Evolutionary conservation across 441 rosid species (phyloP).

Genomic region (Adansonia madagascariensis): DNA sequence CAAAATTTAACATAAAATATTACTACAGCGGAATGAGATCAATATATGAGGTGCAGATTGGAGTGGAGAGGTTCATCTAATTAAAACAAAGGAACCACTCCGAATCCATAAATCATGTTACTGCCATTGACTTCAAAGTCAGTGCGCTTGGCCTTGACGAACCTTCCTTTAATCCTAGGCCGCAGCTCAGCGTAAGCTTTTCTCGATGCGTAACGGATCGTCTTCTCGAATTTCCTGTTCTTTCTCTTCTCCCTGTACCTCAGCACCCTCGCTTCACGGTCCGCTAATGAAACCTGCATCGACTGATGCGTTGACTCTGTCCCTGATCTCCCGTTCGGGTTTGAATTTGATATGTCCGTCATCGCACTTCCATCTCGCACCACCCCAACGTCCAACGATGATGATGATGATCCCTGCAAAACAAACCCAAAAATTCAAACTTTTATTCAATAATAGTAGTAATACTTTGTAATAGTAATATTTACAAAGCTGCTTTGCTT

Average conservation of each 20-base stretch:
- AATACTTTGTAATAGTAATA: neutral
- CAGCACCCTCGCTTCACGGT: slow-evolving; percentile 84
- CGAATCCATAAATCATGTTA: slow-evolving; percentile 51
- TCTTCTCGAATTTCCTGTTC: slow-evolving; percentile 93
- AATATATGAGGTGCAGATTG: neutral
- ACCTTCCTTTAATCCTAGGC: slow-evolving; percentile 90
- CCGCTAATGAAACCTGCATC: slow-evolving; percentile 62
- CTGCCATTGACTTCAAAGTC: slow-evolving; percentile 50
- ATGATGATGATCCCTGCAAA: slow-evolving; percentile 77
- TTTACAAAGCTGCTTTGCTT: neutral
- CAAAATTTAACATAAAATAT: neutral
- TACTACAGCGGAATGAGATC: neutral
- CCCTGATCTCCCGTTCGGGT: slow-evolving; percentile 41
- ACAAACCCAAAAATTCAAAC: neutral
- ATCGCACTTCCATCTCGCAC: slow-evolving; percentile 76
- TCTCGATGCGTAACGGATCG: slow-evolving; percentile 86
- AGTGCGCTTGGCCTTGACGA: slow-evolving; percentile 63
- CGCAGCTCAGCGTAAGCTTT: slow-evolving; percentile 93
- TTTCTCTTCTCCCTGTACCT: slow-evolving; percentile 96
- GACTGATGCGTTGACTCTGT: slow-evolving; percentile 50
- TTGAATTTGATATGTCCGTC: slow-evolving; percentile 56
- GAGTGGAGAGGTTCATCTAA: neutral
- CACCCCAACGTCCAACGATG: slow-evolving; percentile 74
- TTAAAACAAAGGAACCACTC: slow-evolving; percentile 59
- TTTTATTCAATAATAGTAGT: neutral